Evolutionary conservation across 306 rosid species (phyloP), one percentile per base, ranked within the genome.

Genomic region (Trifolium repens): DNA sequence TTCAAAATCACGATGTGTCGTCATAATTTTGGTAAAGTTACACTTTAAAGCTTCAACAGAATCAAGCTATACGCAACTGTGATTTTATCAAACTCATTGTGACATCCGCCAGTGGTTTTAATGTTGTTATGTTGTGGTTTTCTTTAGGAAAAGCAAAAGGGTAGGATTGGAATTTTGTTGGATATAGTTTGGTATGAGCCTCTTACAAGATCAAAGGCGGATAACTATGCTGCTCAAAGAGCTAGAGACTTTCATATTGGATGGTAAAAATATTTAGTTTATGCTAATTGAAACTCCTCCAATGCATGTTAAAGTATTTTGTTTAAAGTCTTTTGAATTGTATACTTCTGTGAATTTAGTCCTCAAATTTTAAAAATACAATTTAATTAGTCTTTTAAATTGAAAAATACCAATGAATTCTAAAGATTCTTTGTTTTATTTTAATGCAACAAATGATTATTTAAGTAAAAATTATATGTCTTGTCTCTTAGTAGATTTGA

Each of bases 121-220:
- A 54, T 43, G 46, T 53, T 74, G n/a, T 22, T 22, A 22, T 22
- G 34, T 30, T 72, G 3, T 78, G 57, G 1, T 84, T 66, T 50
- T 52, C 42, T 78, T 63, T 69, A 93, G 98, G 84, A 85, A 82
- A 85, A 63, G 35, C 97, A 91, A 84, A 88, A 88, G 71, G 98
- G 97, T 54, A 84, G 85, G 74, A 87, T 91, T 80, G 97, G 98
- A 6, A 93, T 91, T 72, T 87, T 91, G 17, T 80, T 91, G 88
- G 98, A 93, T 77, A 91, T 93, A 62, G 92, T 89, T 39, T 93
- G 98, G 98, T 91, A 89, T 62, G 98, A 93, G 75, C 91, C 91
- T 79, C 98, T 93, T 76, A 89, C 98, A 24, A 79, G 93, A 79
- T 85, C 91, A 43, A 91, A 89, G 84, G 98, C 97, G 5, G 98